Evolutionary conservation across 2,329 filamentous ascomycete genomes (phyloP), one percentile per base, ranked within the genome.

Genomic region (Pestalotiopsis sp.): DNA sequence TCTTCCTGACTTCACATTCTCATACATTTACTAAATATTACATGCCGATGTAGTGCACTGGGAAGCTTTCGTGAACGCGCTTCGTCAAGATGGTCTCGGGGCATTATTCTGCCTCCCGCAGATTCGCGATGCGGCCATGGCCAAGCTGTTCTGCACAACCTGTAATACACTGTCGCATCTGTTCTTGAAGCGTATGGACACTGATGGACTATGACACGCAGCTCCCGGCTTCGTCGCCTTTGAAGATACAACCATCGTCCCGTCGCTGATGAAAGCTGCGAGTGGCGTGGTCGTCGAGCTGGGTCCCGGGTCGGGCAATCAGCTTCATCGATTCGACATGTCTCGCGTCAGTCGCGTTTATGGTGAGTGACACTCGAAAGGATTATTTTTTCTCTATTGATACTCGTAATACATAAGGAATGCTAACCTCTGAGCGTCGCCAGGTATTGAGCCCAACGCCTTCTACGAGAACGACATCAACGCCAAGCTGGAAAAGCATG

Each of bases 301-400:
- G 1, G 83, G 83, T 23, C 82, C 83, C 4, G 82, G 82, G 3
- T 70, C 78, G 58, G 84, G 83, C 38, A 84, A 82, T 70, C 82
- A 84, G 70, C 77, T 84, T 13, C 76, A 77, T 25, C 77, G 78
- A 39, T 84, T 77, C 69, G 76, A 81, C 71, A 20, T 72, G 7
- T 71, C 72, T 20, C 71, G 72, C 20, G 71, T 85, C 20, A 72
- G 75, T 1, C 72, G 71, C 27, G 65, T 84, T 17, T 82, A 82
- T 69, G 59, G 25, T 52, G 17, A 52, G 45, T 7, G 7, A 9
- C 3, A 23, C 45, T 11, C 1, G 3, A n/a, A 9, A 1, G 1
- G 14, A 36, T 11, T 4, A n/a, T 23, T 52, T n/a, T 4, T 52
- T 52, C n/a, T 52, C 45, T n/a, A 23, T 4, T n/a, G 4, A 45